These are phyloP conservation scores for Debaryomyces hansenii DNA, from an alignment of 805 yeast genomes.

Conservation along the genomic window DNA sequence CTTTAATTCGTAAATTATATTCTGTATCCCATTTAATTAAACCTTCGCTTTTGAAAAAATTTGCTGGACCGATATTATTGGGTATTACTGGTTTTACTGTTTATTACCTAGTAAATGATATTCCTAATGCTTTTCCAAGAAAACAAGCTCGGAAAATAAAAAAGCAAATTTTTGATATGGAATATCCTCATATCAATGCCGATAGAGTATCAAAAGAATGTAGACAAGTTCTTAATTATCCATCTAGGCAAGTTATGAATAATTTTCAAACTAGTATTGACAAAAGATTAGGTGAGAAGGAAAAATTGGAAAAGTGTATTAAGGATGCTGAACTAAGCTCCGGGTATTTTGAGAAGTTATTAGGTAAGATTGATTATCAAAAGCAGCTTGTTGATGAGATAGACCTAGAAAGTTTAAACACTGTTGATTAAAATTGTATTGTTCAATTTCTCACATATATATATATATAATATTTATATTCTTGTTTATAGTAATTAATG, in stretches of 20 bases:
- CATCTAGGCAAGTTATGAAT: constrained; percentile 77
- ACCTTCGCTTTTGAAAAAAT: constrained; percentile 40
- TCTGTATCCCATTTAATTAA: constrained; percentile 34
- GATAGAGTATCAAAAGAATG: constrained; percentile 79
- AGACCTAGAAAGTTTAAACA: constrained; percentile 43
- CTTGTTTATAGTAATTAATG: neutral
- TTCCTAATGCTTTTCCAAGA: constrained; percentile 86
- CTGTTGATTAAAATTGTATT: constrained; percentile 31
- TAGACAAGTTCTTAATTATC: constrained; percentile 74
- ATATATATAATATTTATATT: neutral
- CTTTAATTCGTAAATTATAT: constrained; percentile 38
- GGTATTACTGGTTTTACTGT: constrained; percentile 53
- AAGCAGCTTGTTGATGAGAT: constrained; percentile 39
- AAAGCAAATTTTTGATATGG: constrained; percentile 59
- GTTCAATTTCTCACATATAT: neutral
- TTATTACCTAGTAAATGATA: constrained; percentile 70
- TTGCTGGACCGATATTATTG: constrained; percentile 55
- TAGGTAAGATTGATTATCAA: constrained; percentile 46
- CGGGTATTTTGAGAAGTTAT: constrained; percentile 53
- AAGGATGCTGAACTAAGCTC: constrained; percentile 56
- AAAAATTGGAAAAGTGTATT: constrained; percentile 51
- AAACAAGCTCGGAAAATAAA: constrained; percentile 75
- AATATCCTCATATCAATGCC: constrained; percentile 78
- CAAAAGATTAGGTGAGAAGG: constrained; percentile 56
- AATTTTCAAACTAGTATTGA: constrained; percentile 69